These are phyloP conservation scores for Pseudopediastrum boryanum DNA, from an alignment of 139 green algal species.

Conservation along the genomic window DNA sequence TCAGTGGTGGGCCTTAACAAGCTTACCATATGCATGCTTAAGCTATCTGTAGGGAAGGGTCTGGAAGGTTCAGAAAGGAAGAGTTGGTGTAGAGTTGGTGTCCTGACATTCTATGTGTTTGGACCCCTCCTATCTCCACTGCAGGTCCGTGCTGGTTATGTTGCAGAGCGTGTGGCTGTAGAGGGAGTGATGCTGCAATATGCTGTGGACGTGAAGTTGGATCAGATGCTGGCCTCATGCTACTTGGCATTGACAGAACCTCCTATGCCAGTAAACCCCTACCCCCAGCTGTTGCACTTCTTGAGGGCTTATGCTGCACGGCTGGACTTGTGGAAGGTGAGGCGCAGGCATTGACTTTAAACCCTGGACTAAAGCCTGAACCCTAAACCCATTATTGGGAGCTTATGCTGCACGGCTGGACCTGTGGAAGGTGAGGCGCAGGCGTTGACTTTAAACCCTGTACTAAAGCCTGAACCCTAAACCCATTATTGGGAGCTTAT, in stretches of 20 bases:
- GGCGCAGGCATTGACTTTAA: too few relatives aligned
- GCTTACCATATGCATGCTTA: too few relatives aligned
- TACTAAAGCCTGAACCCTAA: too few relatives aligned
- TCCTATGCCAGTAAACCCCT: slow-evolving; percentile 55
- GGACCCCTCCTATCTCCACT: not conserved
- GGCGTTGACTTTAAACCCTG: too few relatives aligned
- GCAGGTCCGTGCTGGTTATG: slow-evolving; percentile 46
- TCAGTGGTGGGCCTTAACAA: too few relatives aligned
- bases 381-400: too few relatives aligned
- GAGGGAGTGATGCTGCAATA: slow-evolving; percentile 66
- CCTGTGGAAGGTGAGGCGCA: slow-evolving; percentile 40
- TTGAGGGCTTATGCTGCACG: slow-evolving; percentile 34
- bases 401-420: slow-evolving; percentile 30
- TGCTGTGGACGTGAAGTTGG: slow-evolving; percentile 50
- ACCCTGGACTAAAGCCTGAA: too few relatives aligned
- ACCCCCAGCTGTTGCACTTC: slow-evolving; percentile 50
- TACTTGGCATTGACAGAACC: slow-evolving; percentile 40
- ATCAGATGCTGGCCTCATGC: slow-evolving; percentile 37
- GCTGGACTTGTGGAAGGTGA: slow-evolving; percentile 41
- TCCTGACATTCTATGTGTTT: not conserved
- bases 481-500: slow-evolving; percentile 39
- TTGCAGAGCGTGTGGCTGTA: slow-evolving; percentile 46
- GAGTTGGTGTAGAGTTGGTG: not conserved
- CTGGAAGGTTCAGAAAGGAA: too few relatives aligned
- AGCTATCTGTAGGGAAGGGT: too few relatives aligned